phyloP scores from a whole-genome alignment of 495 filamentous ascomycete genomes.

The Penicillium odoratum region DNA sequence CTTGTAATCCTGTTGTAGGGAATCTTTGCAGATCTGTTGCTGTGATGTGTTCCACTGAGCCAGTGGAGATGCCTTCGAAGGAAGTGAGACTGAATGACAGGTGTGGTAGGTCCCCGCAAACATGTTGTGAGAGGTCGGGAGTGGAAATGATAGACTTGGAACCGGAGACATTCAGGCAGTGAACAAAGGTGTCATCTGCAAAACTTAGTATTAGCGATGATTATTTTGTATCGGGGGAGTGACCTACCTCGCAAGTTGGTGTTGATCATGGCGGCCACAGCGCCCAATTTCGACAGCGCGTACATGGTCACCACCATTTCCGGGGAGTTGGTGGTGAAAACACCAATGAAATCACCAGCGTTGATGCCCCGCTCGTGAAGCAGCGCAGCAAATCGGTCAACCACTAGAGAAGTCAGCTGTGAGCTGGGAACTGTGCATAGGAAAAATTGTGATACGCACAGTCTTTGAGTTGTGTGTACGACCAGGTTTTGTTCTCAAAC shows the following conservation, averaged over 20 bases:
- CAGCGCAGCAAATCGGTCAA: conserved; percentile 46
- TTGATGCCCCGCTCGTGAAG: conserved; percentile 38
- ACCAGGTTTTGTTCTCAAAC: conserved; percentile 55
- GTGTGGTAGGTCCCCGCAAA: conserved; percentile 40
- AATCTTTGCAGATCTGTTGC: conserved; percentile 42
- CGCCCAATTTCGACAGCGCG: conserved; percentile 81
- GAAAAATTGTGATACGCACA: conserved; percentile 28
- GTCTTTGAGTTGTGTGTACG: conserved; percentile 48
- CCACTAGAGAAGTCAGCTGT: conserved; percentile 31
- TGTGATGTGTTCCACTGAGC: conserved; percentile 50
- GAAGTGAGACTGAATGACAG: conserved; percentile 41
- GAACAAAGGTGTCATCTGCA: conserved; percentile 63
- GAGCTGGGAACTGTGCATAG: background rate
- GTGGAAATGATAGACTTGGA: conserved; percentile 64
- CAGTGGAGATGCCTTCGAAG: conserved; percentile 54
- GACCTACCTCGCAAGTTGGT: conserved; percentile 73
- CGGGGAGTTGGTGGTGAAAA: conserved; percentile 69
- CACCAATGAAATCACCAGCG: conserved; percentile 43
- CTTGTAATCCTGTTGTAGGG: conserved; percentile 28
- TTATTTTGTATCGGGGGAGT: background rate
- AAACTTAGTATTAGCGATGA: background rate
- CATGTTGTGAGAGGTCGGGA: conserved; percentile 44
- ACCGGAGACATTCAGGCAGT: conserved; percentile 73
- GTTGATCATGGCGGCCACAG: conserved; percentile 86
- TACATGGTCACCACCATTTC: conserved; percentile 78